Evolutionary conservation across 2,329 filamentous ascomycete species (phyloP).

Genomic region (Dryadomyces quercivorus): DNA sequence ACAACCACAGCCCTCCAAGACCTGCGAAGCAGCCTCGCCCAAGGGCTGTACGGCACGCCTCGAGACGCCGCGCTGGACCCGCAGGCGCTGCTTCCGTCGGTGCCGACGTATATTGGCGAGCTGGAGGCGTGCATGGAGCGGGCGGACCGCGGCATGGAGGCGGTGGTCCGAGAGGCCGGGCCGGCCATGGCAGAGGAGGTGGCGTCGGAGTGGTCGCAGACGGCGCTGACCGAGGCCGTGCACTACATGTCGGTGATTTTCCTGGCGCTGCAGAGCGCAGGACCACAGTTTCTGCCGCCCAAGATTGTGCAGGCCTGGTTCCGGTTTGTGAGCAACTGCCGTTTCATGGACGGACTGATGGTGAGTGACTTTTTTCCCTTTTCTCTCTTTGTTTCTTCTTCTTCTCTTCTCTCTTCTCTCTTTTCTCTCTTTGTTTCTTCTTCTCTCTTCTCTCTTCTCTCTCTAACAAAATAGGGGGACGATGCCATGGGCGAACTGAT

Average conservation of each 20-base stretch:
- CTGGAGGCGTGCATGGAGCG: slow-evolving; percentile 35
- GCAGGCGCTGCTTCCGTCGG: slow-evolving; percentile 29
- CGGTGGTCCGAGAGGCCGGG: slow-evolving; percentile 35
- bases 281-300: slow-evolving; percentile 41
- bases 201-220: slow-evolving; percentile 47
- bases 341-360: slow-evolving; percentile 56
- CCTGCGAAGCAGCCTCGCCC: slow-evolving; percentile 6
- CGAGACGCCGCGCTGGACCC: slow-evolving; percentile 3
- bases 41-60: slow-evolving; percentile 1
- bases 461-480: slow-evolving; percentile 18
- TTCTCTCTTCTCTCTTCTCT: no score
- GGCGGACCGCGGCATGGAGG: slow-evolving; percentile 35
- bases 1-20: neutral
- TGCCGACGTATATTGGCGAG: slow-evolving; percentile 35
- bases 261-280: slow-evolving; percentile 50
- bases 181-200: slow-evolving; percentile 35
- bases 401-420: no score
- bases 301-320: slow-evolving; percentile 60
- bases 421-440: no score
- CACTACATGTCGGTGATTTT: slow-evolving; percentile 66
- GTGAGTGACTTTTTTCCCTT: no score
- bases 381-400: no score
- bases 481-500: slow-evolving; percentile 37
- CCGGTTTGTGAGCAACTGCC: slow-evolving; percentile 52
- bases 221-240: slow-evolving; percentile 55